Conservation (phyloP, 768 basidiomycete genomes). For the Suillus alpinus region DNA sequence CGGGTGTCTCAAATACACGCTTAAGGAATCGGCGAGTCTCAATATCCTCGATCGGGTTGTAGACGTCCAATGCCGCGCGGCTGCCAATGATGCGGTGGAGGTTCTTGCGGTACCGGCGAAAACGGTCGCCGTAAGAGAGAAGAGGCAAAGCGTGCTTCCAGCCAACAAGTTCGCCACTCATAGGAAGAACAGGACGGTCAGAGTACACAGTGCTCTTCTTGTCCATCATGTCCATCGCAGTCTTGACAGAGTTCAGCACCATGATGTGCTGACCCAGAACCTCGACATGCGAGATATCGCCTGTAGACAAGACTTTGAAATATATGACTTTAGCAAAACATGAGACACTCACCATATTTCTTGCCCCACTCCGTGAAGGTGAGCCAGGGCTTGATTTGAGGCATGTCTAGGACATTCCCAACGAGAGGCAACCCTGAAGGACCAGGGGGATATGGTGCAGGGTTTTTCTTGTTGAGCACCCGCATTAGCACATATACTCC, state of each 20-base stretch:
- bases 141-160: conserved; percentile 34
- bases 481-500: conserved; percentile 26
- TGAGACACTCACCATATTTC: conserved; percentile 35
- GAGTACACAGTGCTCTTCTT: conserved; percentile 66
- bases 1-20: conserved; percentile 36
- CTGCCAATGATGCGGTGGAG: conserved; percentile 41
- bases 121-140: conserved; percentile 37
- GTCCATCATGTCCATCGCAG: conserved; percentile 57
- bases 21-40: conserved; percentile 43
- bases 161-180: conserved; percentile 34
- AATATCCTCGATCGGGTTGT: conserved; percentile 34
- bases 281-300: conserved; percentile 58
- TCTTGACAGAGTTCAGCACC: conserved; percentile 49
- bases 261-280: conserved; percentile 58
- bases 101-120: conserved; percentile 41
- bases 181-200: conserved; percentile 52
- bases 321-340: background rate
- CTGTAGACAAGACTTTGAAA: conserved; percentile 26
- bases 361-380: conserved; percentile 43
- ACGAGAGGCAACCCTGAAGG: conserved; percentile 42
- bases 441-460: conserved; percentile 40
- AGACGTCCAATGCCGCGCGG: conserved; percentile 33
- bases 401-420: conserved; percentile 50
- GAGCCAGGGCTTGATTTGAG: conserved; percentile 43
- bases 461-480: conserved; percentile 16